Evolutionary conservation across 179 eudicot species (phyloP).

Genomic region (Silene vulgaris): DNA sequence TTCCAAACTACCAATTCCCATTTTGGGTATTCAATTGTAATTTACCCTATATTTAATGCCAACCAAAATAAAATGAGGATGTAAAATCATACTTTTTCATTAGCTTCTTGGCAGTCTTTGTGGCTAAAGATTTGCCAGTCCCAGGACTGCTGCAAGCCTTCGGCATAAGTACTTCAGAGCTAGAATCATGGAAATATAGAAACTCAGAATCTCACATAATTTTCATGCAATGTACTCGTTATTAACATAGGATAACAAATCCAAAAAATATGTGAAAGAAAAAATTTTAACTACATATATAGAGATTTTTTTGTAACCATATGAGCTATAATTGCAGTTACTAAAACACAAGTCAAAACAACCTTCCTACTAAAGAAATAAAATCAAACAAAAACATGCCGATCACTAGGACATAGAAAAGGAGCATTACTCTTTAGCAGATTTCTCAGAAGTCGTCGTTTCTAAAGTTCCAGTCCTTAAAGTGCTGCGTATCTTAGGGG

Average conservation of each 20-base stretch:
- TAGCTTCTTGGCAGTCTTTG: constrained; percentile 19
- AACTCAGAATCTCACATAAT: neutral
- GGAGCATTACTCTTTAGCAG: constrained; percentile 21
- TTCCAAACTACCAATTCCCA: too few species aligned
- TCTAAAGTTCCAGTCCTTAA: constrained; percentile 18
- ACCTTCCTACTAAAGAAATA: neutral
- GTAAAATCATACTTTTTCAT: constrained; percentile 25
- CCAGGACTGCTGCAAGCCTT: constrained; percentile 22
- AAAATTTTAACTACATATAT: too few species aligned
- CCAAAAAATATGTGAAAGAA: neutral
- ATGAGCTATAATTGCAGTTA: neutral
- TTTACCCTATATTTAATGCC: neutral
- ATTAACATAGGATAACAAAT: neutral
- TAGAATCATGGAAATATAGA: constrained; percentile 14
- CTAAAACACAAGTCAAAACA: neutral
- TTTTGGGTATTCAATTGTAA: too few species aligned
- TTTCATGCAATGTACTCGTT: neutral
- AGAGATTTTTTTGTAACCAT: neutral
- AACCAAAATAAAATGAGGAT: constrained; percentile 8
- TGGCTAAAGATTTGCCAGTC: constrained; percentile 21
- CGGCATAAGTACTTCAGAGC: constrained; percentile 16
- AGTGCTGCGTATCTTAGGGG: constrained; percentile 25
- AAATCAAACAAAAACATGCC: neutral
- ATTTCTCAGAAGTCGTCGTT: constrained; percentile 11
- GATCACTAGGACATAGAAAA: constrained; percentile 2